phyloP scores from a whole-genome alignment of 345 rosid species.

The Erucastrum elatum region DNA sequence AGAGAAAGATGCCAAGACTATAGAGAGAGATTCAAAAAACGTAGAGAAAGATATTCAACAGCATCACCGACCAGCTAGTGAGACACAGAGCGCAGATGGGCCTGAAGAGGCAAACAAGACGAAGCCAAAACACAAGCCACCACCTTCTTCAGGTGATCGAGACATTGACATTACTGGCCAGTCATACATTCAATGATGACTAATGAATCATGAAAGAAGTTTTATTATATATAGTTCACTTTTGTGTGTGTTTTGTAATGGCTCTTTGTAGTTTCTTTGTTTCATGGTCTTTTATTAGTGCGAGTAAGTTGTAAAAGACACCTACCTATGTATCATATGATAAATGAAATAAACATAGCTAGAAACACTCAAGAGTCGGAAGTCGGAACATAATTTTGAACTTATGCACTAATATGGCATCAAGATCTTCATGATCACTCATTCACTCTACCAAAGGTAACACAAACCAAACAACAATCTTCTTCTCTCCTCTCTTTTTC shows the following conservation, averaged over 20 bases:
- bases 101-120: slow-evolving; percentile 8
- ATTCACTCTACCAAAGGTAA: too few relatives aligned
- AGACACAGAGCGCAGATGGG: slow-evolving; percentile 66
- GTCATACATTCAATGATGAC: slow-evolving; percentile 53
- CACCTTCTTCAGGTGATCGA: neutral
- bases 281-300: neutral
- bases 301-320: neutral
- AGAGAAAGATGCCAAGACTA: neutral
- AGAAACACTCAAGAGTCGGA: too few relatives aligned
- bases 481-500: too few relatives aligned
- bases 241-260: neutral
- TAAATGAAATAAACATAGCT: too few relatives aligned
- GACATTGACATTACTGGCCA: slow-evolving; percentile 58
- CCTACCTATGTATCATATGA: too few relatives aligned
- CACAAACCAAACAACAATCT: too few relatives aligned
- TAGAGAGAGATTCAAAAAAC: neutral
- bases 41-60: slow-evolving; percentile 5
- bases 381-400: too few relatives aligned
- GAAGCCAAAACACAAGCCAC: neutral
- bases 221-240: neutral
- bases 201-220: neutral
- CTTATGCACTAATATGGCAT: too few relatives aligned
- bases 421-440: too few relatives aligned
- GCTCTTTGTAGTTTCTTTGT: neutral
- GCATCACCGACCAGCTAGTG: slow-evolving; percentile 53